These are phyloP conservation scores for Psidium guajava DNA, from an alignment of 345 rosid genomes.

Conservation along the genomic window DNA sequence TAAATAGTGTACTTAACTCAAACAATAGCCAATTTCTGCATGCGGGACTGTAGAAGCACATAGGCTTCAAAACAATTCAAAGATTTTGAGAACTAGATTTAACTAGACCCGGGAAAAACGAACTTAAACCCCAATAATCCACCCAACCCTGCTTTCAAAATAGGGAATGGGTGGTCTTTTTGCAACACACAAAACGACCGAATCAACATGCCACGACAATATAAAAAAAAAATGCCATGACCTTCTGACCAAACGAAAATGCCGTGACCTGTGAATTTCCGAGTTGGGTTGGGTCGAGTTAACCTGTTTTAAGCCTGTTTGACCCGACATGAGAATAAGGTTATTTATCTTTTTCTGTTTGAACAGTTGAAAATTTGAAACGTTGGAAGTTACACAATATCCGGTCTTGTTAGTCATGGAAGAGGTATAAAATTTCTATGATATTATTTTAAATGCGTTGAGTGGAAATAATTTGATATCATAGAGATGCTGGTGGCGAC, in stretches of 20 bases:
- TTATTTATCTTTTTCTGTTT: neutral
- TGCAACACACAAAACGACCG: neutral
- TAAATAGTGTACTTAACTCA: neutral
- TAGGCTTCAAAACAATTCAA: neutral
- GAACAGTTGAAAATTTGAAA: neutral
- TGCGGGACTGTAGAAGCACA: neutral
- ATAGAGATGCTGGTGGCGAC: neutral
- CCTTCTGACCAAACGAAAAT: neutral
- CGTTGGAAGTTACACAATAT: neutral
- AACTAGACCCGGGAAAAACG: neutral
- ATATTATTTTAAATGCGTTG: neutral
- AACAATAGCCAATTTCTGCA: too few species aligned
- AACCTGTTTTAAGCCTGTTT: neutral
- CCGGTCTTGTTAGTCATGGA: neutral
- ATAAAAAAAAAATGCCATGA: too few species aligned
- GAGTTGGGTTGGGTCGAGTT: neutral
- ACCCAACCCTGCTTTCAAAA: neutral
- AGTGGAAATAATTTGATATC: neutral
- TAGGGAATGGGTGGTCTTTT: neutral
- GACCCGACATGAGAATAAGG: neutral
- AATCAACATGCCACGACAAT: neutral
- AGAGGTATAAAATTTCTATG: neutral
- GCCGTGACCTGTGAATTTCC: neutral
- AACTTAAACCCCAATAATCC: neutral
- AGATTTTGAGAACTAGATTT: neutral